Evolutionary conservation across 805 yeast species (phyloP), one percentile per base, ranked within the genome.

Genomic region (Candida sonorensis): DNA sequence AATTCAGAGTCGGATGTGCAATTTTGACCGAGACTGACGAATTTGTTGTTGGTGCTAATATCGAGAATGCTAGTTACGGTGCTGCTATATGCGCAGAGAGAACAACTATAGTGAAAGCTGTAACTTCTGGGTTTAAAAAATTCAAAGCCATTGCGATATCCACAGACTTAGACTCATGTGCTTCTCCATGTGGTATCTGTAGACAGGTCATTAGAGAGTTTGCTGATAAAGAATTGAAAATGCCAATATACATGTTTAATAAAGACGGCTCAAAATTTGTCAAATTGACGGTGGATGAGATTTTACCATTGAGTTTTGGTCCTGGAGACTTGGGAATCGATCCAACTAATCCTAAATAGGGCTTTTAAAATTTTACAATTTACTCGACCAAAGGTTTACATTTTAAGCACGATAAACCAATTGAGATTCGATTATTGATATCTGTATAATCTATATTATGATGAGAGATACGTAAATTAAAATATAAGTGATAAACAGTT

Each of bases 161-260:
- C 4, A 69, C 83, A 15, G 88, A 80, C 49, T 45, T 68, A 27
- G 69, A 68, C 2, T 57, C 59, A 7, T 70, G 78, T 19, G 77
- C 82, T 9, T 66, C 88, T 8, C 98, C 98, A 0, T 90, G 98
- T 55, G 98, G 98, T 4, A 79, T 92, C 23, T 90, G 98, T 50
- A 67, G 98, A 33, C 98, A 90, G 57, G 73, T 81, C 34, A 75
- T 90, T 20, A 66, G 95, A 23, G 98, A 90, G 55, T 90, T 88
- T 55, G 72, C 77, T 0, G 63, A 68, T 7, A 50, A 36, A 4
- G 50, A 40, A 4, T 36, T 51, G 13, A 36, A 42, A 13, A 18
- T 75, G 17, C 81, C 83, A 0, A 57, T 90, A 2, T 74, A 69
- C 51, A 80, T 90, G 92, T 81, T 77, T 50, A 69, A 74, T 29